Evolutionary conservation across 2,329 filamentous ascomycete species (phyloP).

Genomic region (Fusarium aywerte): DNA sequence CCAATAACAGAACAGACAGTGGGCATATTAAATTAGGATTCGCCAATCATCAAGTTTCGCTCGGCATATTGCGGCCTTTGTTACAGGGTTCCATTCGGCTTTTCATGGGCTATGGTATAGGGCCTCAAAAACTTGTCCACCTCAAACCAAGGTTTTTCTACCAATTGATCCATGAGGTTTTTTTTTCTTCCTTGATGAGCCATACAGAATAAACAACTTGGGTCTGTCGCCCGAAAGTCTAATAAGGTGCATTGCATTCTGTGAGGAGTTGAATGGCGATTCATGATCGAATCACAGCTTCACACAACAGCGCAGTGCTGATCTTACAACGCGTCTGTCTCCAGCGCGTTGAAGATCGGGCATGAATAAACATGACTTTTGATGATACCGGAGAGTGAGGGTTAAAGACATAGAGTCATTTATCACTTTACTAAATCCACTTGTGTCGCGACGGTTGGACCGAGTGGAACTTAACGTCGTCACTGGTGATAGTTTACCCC

Average conservation of each 20-base stretch:
- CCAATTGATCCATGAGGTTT: background rate
- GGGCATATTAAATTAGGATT: conserved; percentile 10
- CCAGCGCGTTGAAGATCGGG: conserved; percentile 18
- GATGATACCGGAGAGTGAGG: background rate
- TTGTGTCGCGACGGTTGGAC: conserved; percentile 8
- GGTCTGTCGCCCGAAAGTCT: conserved; percentile 2
- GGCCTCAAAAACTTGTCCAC: conserved; percentile 15
- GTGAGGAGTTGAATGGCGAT: conserved; percentile 1
- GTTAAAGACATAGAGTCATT: background rate
- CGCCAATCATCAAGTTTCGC: conserved; percentile 26
- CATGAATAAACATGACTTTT: background rate
- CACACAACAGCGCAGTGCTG: conserved; percentile 29
- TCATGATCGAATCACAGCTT: conserved; percentile 18
- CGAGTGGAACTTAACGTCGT: background rate
- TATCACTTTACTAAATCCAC: background rate
- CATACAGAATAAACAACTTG: background rate
- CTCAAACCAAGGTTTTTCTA: conserved; percentile 25
- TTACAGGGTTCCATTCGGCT: conserved; percentile 34
- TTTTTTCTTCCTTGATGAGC: background rate
- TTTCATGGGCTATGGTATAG: conserved; percentile 3
- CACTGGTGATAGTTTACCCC: conserved; percentile 24
- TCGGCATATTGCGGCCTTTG: conserved; percentile 23
- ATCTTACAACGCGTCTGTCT: conserved; percentile 23
- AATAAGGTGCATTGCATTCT: background rate
- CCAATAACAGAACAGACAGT: conserved; percentile 15